Conservation (phyloP, 1,284 basidiomycete species). For the Schizopora paradoxa region DNA sequence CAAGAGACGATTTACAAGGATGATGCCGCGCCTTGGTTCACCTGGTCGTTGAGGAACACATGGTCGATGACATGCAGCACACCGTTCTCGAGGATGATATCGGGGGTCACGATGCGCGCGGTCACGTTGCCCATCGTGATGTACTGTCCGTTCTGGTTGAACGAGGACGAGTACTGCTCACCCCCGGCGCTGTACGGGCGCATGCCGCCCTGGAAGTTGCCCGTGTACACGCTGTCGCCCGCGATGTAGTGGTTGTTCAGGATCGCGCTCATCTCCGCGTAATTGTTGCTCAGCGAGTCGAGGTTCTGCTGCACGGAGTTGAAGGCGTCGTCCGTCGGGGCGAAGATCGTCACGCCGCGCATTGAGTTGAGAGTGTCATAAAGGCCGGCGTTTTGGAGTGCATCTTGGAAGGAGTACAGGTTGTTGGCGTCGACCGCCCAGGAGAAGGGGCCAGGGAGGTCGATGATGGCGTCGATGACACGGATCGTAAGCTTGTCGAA, state of each 20-base stretch:
- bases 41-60: constrained; percentile 52
- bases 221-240: constrained; percentile 64
- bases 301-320: constrained; percentile 30
- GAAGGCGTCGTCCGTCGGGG: constrained; percentile 54
- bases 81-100: constrained; percentile 66
- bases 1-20: constrained; percentile 43
- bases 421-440: constrained; percentile 37
- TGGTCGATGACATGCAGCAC: constrained; percentile 67
- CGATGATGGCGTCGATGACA: constrained; percentile 46
- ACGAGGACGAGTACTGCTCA: constrained; percentile 44
- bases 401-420: constrained; percentile 34
- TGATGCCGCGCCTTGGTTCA: constrained; percentile 45
- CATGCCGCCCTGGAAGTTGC: constrained; percentile 24
- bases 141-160: constrained; percentile 59
- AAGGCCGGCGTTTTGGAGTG: constrained; percentile 33
- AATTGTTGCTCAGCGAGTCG: constrained; percentile 38
- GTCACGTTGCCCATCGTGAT: constrained; percentile 50
- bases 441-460: constrained; percentile 45
- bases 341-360: constrained; percentile 68
- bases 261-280: constrained; percentile 41
- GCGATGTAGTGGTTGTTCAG: constrained; percentile 68
- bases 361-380: constrained; percentile 35
- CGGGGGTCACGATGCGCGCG: constrained; percentile 56
- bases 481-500: constrained; percentile 48
- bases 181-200: constrained; percentile 57